Evolutionary conservation across 2,329 filamentous ascomycete genomes (phyloP).

Genomic region (Fusarium hainanense): DNA sequence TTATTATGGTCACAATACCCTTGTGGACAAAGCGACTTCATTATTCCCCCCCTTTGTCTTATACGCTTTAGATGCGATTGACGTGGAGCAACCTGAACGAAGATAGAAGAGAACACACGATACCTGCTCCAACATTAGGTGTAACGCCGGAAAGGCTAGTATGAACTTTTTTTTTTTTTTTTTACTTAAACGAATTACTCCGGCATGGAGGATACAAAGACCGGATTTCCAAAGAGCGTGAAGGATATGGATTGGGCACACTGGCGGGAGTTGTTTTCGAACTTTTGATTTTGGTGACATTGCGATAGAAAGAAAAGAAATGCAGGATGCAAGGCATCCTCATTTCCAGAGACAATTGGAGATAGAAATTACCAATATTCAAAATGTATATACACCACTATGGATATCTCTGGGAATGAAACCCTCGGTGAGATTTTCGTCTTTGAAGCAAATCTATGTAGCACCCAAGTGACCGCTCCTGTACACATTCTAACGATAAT

Average conservation of each 20-base stretch:
- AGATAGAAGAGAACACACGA: slow-evolving; percentile 32
- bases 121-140: slow-evolving; percentile 13
- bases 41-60: slow-evolving; percentile 19
- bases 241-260: slow-evolving; percentile 13
- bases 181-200: not conserved
- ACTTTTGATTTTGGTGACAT: slow-evolving; percentile 19
- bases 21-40: slow-evolving; percentile 33
- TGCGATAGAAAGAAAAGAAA: slow-evolving; percentile 31
- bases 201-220: slow-evolving; percentile 23
- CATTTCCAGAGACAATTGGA: slow-evolving; percentile 10
- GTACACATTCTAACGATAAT: slow-evolving; percentile 54
- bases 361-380: slow-evolving; percentile 28
- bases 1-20: slow-evolving; percentile 42
- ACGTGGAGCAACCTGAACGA: slow-evolving; percentile 16
- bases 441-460: not conserved
- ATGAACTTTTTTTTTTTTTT: not conserved
- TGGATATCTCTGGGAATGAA: not conserved
- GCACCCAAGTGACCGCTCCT: not conserved
- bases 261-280: slow-evolving; percentile 28
- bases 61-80: slow-evolving; percentile 37
- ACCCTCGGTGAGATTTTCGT: not conserved
- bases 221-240: slow-evolving; percentile 2
- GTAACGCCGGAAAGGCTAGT: slow-evolving; percentile 14
- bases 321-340: slow-evolving; percentile 16
- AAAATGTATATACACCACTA: slow-evolving; percentile 9